These are phyloP conservation scores for Chaetomium olivaceum DNA, from an alignment of 2,329 filamentous ascomycete species.

Conservation along the genomic window DNA sequence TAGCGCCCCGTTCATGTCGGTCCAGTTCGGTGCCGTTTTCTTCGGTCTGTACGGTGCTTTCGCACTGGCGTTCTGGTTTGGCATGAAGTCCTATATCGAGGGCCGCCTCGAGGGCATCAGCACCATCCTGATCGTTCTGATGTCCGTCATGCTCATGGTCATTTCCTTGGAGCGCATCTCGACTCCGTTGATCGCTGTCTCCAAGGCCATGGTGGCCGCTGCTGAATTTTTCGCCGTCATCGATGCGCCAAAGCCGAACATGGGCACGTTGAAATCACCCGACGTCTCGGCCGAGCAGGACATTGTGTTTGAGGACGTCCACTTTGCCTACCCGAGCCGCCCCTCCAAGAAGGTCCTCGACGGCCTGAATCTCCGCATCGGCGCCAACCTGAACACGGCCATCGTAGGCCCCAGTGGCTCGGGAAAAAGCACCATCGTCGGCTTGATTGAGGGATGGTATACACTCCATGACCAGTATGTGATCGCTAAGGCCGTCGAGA, in stretches of 20 bases:
- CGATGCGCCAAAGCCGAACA: slow-evolving; percentile 46
- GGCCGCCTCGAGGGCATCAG: slow-evolving; percentile 51
- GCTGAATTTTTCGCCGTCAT: slow-evolving; percentile 60
- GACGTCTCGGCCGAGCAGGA: slow-evolving; percentile 53
- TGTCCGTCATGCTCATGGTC: slow-evolving; percentile 60
- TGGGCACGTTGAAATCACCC: slow-evolving; percentile 47
- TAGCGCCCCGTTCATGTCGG: slow-evolving; percentile 52
- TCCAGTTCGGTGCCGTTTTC: slow-evolving; percentile 58
- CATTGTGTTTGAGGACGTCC: slow-evolving; percentile 63
- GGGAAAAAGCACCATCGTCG: slow-evolving; percentile 74
- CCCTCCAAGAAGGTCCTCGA: slow-evolving; percentile 65
- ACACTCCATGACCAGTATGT: slow-evolving; percentile 55
- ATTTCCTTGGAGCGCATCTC: slow-evolving; percentile 59
- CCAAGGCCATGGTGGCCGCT: slow-evolving; percentile 59
- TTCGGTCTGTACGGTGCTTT: slow-evolving; percentile 56
- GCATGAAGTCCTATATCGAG: slow-evolving; percentile 52
- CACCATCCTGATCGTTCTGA: slow-evolving; percentile 57
- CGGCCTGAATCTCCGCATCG: slow-evolving; percentile 57
- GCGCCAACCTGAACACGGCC: slow-evolving; percentile 67
- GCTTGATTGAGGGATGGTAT: slow-evolving; percentile 72
- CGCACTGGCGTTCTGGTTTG: slow-evolving; percentile 64
- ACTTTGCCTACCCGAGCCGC: slow-evolving; percentile 71
- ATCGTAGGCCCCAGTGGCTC: slow-evolving; percentile 73
- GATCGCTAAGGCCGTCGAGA: slow-evolving; percentile 53
- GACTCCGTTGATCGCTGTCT: slow-evolving; percentile 58